Evolutionary conservation across 2,329 filamentous ascomycete species (phyloP).

Genomic region (Alternaria gaisen): DNA sequence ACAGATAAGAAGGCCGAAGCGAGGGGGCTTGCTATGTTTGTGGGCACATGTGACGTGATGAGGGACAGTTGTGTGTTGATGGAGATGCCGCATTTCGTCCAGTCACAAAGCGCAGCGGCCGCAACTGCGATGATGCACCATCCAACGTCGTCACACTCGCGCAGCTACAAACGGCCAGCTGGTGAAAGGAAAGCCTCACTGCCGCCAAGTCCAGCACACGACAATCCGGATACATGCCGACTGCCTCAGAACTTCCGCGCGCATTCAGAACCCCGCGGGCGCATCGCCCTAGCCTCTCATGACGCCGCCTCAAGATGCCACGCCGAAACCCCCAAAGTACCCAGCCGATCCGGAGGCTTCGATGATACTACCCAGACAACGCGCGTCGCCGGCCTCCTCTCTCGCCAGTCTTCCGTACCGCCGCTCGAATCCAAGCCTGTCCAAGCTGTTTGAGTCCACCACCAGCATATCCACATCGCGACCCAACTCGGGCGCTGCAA

Average conservation of each 20-base stretch:
- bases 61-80: slow-evolving; percentile 26
- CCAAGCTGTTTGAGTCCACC: slow-evolving; percentile 62
- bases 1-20: slow-evolving; percentile 5
- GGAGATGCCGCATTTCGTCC: slow-evolving; percentile 42
- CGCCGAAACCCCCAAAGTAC: slow-evolving; percentile 47
- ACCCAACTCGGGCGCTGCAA: slow-evolving; percentile 55
- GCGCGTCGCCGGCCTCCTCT: slow-evolving; percentile 66
- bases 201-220: slow-evolving; percentile 9
- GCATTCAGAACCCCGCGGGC: slow-evolving; percentile 43
- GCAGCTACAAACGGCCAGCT: slow-evolving; percentile 18
- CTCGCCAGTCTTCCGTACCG: slow-evolving; percentile 65
- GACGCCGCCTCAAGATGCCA: slow-evolving; percentile 53
- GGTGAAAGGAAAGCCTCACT: slow-evolving; percentile 10
- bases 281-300: slow-evolving; percentile 51
- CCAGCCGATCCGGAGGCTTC: slow-evolving; percentile 72
- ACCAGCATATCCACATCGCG: slow-evolving; percentile 54
- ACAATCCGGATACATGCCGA: slow-evolving; percentile 46
- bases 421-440: slow-evolving; percentile 61
- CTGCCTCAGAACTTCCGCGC: slow-evolving; percentile 38
- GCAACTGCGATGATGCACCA: slow-evolving; percentile 28
- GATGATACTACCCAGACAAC: slow-evolving; percentile 67
- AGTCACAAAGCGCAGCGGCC: slow-evolving; percentile 46
- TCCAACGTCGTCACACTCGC: slow-evolving; percentile 34
- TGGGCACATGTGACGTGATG: slow-evolving; percentile 4
- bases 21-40: not conserved